phyloP scores from a whole-genome alignment of 2,329 filamentous ascomycete species.

The Stylonectria norvegica region DNA sequence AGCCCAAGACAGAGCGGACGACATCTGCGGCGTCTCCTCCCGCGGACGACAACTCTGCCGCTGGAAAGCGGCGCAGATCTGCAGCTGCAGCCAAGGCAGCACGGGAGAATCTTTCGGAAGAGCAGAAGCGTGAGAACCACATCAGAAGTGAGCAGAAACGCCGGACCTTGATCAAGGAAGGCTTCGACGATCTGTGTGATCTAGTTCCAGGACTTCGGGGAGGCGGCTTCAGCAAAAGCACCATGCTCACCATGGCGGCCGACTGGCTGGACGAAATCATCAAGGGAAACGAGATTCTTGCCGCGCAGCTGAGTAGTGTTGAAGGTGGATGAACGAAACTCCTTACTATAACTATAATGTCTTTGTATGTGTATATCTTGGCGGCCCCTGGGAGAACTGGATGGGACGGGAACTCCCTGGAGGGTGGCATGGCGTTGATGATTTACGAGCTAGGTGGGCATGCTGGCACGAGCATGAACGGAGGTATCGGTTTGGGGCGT shows the following conservation, averaged over 20 bases:
- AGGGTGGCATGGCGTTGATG: conserved; percentile 21
- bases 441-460: conserved; percentile 9
- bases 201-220: conserved; percentile 72
- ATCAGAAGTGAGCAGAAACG: conserved; percentile 86
- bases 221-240: conserved; percentile 79
- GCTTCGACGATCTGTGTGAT: conserved; percentile 74
- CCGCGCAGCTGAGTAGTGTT: conserved; percentile 46
- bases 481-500: conserved; percentile 10
- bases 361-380: not conserved
- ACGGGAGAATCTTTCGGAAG: conserved; percentile 72
- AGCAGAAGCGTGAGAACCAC: conserved; percentile 81
- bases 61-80: conserved; percentile 51
- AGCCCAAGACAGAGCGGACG: conserved; percentile 42
- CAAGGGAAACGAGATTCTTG: conserved; percentile 62
- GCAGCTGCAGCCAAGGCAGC: conserved; percentile 41
- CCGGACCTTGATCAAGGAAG: conserved; percentile 74
- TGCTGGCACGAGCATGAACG: conserved; percentile 8
- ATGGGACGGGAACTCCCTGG: conserved; percentile 14
- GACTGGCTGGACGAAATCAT: conserved; percentile 75
- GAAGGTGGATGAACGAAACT: conserved; percentile 26
- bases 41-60: conserved; percentile 34
- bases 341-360: no score
- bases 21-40: conserved; percentile 30
- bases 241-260: conserved; percentile 69
- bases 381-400: conserved; percentile 1